phyloP scores from a whole-genome alignment of 2,329 filamentous ascomycete species.

The Fusarium chlamydosporum region DNA sequence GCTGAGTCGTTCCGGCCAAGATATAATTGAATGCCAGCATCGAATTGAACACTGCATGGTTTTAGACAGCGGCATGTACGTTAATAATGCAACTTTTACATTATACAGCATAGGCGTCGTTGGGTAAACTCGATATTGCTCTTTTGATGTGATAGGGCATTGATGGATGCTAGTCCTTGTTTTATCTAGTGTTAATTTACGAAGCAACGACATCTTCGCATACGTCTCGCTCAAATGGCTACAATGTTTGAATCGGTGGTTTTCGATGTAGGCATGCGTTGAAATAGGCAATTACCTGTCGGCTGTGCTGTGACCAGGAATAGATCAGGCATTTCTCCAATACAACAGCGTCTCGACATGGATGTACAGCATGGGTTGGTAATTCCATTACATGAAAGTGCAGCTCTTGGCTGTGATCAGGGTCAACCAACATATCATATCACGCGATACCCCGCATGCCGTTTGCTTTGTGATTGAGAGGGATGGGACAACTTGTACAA shows the following conservation, averaged over 20 bases:
- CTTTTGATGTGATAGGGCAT: constrained; percentile 9
- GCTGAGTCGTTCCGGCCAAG: background rate
- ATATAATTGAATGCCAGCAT: constrained; percentile 3
- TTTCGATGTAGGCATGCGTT: constrained; percentile 7
- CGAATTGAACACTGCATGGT: constrained; percentile 7
- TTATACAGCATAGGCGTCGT: constrained; percentile 57
- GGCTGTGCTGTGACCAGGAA: constrained; percentile 1
- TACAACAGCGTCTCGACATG: constrained; percentile 18
- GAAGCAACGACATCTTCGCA: constrained; percentile 36
- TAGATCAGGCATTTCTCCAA: constrained; percentile 30
- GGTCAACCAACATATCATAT: constrained; percentile 32
- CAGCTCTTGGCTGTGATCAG: constrained; percentile 44
- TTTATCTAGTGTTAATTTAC: constrained; percentile 33
- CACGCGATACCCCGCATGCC: constrained; percentile 47
- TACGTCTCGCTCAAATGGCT: background rate
- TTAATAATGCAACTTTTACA: constrained; percentile 36
- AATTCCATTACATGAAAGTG: constrained; percentile 49
- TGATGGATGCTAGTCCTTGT: constrained; percentile 10
- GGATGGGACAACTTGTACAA: constrained; percentile 9
- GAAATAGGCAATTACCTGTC: background rate
- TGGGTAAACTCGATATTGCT: constrained; percentile 28
- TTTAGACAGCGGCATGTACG: constrained; percentile 31
- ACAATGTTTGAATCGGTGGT: constrained; percentile 1
- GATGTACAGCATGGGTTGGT: constrained; percentile 39
- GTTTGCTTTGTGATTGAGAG: constrained; percentile 22